phyloP scores from a whole-genome alignment of 106 monocot species.

The Allium fistulosum region DNA sequence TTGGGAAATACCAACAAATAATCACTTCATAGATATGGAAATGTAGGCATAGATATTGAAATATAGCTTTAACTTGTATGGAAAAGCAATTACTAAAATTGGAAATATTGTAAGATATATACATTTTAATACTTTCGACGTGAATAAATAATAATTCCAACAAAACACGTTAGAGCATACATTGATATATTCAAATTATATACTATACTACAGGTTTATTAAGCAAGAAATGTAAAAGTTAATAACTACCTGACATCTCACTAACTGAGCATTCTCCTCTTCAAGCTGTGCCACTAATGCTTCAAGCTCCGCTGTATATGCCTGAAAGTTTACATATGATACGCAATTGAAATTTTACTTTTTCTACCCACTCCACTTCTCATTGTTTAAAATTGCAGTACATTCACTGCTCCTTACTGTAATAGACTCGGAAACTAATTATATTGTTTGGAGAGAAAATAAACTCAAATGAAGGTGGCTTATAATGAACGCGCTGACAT shows the following conservation, averaged over 20 bases:
- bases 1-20: too few species aligned
- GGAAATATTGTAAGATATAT: neutral
- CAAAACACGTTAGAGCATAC: neutral
- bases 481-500: too few species aligned
- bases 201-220: neutral
- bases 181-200: neutral
- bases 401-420: too few species aligned
- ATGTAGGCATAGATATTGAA: neutral
- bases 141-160: neutral
- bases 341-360: too few species aligned
- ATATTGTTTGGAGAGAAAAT: too few species aligned
- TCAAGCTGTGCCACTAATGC: conserved; percentile 39
- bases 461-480: too few species aligned
- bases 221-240: neutral
- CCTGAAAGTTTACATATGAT: conserved; percentile 15
- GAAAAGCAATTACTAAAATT: neutral
- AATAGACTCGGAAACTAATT: too few species aligned
- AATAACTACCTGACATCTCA: conserved; percentile 28
- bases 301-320: conserved; percentile 58
- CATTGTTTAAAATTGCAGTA: too few species aligned
- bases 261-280: conserved; percentile 38
- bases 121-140: neutral
- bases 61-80: neutral
- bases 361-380: too few species aligned
- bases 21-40: too few species aligned